A percentile compares a stretch with the other conserved stretches of the same genome.
phyloP scores from a whole-genome alignment of 441 rosid species.

The Isatis lusitanica region DNA sequence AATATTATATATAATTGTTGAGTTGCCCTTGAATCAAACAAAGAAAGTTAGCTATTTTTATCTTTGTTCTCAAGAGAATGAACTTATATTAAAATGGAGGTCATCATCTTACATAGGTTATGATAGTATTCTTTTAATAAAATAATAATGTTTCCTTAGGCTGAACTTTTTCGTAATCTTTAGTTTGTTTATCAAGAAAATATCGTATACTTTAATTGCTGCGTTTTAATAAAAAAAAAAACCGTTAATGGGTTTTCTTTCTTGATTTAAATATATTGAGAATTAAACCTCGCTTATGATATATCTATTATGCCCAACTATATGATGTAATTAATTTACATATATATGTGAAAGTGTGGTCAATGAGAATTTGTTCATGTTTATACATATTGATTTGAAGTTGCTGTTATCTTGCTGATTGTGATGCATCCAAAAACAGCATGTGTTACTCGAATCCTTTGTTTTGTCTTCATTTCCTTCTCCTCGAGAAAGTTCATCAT shows the following conservation, averaged over 20 bases:
- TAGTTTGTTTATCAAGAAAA: neutral
- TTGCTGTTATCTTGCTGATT: slow-evolving; percentile 1
- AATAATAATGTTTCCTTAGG: neutral
- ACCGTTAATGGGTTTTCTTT: neutral
- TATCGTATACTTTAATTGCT: neutral
- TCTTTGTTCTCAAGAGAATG: neutral
- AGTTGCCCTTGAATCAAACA: neutral
- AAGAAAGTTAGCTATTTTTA: neutral
- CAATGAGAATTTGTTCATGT: neutral
- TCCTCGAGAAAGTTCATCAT: neutral
- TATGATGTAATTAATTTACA: neutral
- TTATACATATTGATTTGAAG: slow-evolving; percentile 8
- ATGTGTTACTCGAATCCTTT: slow-evolving; percentile 16
- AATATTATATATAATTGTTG: neutral
- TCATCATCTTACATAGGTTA: neutral
- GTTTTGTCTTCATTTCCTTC: slow-evolving; percentile 18
- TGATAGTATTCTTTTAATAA: too few relatives aligned
- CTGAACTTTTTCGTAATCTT: neutral
- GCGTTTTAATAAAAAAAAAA: neutral
- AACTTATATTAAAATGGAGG: neutral
- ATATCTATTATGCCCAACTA: neutral
- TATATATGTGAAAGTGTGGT: neutral
- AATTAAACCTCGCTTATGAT: neutral
- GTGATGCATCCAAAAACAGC: slow-evolving; percentile 22
- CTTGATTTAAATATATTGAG: neutral